These are phyloP conservation scores for Plasmopara muralis DNA, from an alignment of 352 stramenopile genomes.

Conservation along the genomic window DNA sequence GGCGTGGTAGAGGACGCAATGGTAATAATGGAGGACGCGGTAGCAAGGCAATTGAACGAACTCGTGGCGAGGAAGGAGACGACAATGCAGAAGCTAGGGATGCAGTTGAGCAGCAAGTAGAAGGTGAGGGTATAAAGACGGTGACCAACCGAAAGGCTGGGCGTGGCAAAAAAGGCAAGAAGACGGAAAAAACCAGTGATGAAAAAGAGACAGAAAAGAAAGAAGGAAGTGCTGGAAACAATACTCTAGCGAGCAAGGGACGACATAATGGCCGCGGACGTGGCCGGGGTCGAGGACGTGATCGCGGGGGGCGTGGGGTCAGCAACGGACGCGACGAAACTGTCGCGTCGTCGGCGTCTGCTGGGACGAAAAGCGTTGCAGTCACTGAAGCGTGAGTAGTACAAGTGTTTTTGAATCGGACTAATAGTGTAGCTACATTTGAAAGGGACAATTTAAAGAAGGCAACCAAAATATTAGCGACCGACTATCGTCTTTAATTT, in stretches of 20 bases:
- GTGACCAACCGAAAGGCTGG: conserved; percentile 15
- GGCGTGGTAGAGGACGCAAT: conserved; percentile 29
- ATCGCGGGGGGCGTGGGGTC: conserved; percentile 14
- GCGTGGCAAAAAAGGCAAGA: conserved; percentile 20
- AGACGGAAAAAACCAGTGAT: conserved; percentile 14
- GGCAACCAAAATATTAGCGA: conserved; percentile 26
- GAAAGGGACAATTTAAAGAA: conserved; percentile 16
- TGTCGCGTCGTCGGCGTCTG: conserved; percentile 1
- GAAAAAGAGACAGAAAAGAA: conserved; percentile 9
- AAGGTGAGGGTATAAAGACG: neutral
- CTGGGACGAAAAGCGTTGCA: conserved; percentile 7
- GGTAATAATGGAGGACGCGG: conserved; percentile 20
- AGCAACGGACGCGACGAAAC: conserved; percentile 13
- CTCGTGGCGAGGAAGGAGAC: conserved; percentile 7
- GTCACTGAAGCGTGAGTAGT: conserved; percentile 10
- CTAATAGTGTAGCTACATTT: too few species aligned
- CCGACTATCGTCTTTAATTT: neutral
- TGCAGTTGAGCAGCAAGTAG: conserved; percentile 10
- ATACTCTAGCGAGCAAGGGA: conserved; percentile 15
- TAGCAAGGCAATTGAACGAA: conserved; percentile 1
- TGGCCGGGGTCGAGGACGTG: conserved; percentile 27
- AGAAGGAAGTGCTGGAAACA: conserved; percentile 12
- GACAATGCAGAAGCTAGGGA: conserved; percentile 8
- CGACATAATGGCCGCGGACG: conserved; percentile 24
- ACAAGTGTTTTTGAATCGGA: too few species aligned